Conservation (phyloP, 2,329 filamentous ascomycete species). For the Colletotrichum zoysiae region DNA sequence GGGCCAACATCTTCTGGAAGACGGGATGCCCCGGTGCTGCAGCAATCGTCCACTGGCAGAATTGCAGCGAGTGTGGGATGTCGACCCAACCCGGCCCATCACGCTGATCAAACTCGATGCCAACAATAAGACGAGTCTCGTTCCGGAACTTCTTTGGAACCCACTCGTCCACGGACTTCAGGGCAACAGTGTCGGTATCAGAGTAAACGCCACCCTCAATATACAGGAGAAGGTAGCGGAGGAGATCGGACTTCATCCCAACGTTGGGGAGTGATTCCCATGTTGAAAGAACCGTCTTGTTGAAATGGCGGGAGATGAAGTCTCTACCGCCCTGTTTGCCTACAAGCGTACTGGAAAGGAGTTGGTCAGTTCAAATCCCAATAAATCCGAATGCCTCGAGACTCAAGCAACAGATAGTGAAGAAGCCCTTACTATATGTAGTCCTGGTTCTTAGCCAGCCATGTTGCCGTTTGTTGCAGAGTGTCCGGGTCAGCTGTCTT, state of each 20-base stretch:
- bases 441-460: conserved; percentile 40
- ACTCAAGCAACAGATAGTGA: neutral
- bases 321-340: conserved; percentile 44
- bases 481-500: neutral
- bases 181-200: conserved; percentile 70
- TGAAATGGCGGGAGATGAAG: conserved; percentile 43
- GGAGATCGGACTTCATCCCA: conserved; percentile 49
- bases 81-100: conserved; percentile 47
- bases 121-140: conserved; percentile 47
- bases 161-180: conserved; percentile 60
- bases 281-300: conserved; percentile 41
- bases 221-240: conserved; percentile 47
- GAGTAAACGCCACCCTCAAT: conserved; percentile 62
- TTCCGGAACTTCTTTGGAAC: conserved; percentile 43
- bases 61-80: conserved; percentile 48
- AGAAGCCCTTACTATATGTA: conserved; percentile 32
- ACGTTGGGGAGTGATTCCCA: conserved; percentile 46
- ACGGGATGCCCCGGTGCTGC: conserved; percentile 50
- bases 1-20: conserved; percentile 46
- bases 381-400: neutral
- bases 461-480: conserved; percentile 31
- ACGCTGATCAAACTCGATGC: conserved; percentile 50
- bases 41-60: conserved; percentile 54
- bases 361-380: neutral
- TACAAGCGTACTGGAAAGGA: conserved; percentile 44